phyloP scores from a whole-genome alignment of 352 stramenopile species.

The Globisporangium yorkense region DNA sequence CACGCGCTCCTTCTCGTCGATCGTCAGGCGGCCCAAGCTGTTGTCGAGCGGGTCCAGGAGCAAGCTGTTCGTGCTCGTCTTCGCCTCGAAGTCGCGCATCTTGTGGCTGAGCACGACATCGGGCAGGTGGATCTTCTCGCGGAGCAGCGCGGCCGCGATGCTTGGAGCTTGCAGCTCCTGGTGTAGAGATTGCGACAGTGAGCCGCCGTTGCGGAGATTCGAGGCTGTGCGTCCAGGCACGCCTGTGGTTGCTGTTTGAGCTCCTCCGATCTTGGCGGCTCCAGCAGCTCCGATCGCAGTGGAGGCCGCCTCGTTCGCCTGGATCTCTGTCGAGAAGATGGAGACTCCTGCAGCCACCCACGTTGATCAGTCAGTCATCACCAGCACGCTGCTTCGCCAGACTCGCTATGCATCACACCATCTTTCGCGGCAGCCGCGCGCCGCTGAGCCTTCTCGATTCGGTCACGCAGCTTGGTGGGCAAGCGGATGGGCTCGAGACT shows the following conservation, averaged over 20 bases:
- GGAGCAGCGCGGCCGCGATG: not conserved
- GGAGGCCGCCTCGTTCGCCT: not conserved
- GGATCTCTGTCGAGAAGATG: constrained; percentile 35
- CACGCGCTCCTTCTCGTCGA: constrained; percentile 72
- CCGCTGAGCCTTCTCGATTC: constrained; percentile 52
- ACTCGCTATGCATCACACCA: not conserved
- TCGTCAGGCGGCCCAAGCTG: constrained; percentile 39
- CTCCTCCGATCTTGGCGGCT: not conserved
- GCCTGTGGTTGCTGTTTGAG: not conserved
- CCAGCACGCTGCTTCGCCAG: not conserved
- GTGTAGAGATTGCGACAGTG: not conserved
- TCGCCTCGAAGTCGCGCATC: constrained; percentile 74
- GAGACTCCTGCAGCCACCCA: constrained; percentile 26
- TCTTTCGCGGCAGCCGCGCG: constrained; percentile 66
- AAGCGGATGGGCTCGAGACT: constrained; percentile 51
- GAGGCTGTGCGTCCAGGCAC: not conserved
- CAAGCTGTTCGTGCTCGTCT: constrained; percentile 40
- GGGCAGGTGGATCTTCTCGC: constrained; percentile 48
- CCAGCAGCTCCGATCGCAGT: not conserved
- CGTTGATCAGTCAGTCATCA: not conserved
- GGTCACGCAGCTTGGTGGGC: constrained; percentile 53
- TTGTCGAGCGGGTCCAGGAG: constrained; percentile 55
- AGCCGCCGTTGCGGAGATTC: not conserved
- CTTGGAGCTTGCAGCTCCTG: not conserved
- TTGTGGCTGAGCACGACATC: constrained; percentile 74